Evolutionary conservation across 2,329 filamentous ascomycete genomes (phyloP).

Genomic region (Pyrenochaeta sp.): DNA sequence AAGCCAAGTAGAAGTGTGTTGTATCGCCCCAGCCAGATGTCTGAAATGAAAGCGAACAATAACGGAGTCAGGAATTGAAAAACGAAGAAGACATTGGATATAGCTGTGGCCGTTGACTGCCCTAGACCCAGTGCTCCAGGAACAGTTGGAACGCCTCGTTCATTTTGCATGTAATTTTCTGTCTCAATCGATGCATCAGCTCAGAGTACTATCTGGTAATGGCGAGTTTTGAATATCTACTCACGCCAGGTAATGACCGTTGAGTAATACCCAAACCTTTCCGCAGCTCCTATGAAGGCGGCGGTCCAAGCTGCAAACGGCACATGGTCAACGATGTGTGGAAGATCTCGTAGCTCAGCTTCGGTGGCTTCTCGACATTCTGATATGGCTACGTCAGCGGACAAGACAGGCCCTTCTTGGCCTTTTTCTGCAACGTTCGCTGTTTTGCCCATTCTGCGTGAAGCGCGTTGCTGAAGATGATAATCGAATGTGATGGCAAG

Average conservation of each 20-base stretch:
- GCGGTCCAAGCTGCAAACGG: conserved; percentile 16
- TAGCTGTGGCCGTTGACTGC: conserved; percentile 26
- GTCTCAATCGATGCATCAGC: background rate
- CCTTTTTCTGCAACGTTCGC: background rate
- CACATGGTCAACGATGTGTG: conserved; percentile 13
- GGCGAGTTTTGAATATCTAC: background rate
- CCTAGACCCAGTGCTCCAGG: conserved; percentile 33
- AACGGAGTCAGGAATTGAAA: conserved; percentile 31
- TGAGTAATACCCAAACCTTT: conserved; percentile 15
- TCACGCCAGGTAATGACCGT: conserved; percentile 5
- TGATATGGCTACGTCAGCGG: background rate
- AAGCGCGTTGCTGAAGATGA: background rate
- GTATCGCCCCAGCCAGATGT: conserved; percentile 47
- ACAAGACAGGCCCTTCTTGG: background rate
- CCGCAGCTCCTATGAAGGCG: conserved; percentile 12
- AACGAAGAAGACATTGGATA: conserved; percentile 21
- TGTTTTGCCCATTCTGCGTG: background rate
- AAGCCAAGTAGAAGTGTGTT: conserved; percentile 29
- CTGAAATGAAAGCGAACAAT: conserved; percentile 41
- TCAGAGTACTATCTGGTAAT: background rate
- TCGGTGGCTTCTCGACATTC: conserved; percentile 4
- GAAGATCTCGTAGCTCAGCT: conserved; percentile 12
- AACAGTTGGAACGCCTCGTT: conserved; percentile 14
- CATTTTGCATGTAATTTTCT: conserved; percentile 38
- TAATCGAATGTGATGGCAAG: background rate